Conservation (phyloP, 2,329 filamentous ascomycete genomes). For the Magnaporthiopsis rhizophila region DNA sequence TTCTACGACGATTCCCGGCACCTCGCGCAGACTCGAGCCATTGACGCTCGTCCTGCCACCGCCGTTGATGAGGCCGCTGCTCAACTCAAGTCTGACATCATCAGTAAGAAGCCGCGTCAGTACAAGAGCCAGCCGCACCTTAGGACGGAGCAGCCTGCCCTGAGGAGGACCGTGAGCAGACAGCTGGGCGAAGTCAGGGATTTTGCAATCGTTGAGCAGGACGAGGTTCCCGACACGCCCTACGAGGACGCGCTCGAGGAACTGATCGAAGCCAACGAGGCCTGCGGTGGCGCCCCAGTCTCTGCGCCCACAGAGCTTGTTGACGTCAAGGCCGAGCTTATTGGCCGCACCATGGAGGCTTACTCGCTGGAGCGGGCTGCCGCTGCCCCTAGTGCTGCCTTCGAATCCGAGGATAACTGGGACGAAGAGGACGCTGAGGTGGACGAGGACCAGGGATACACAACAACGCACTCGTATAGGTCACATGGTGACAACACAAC, state of each 20-base stretch:
- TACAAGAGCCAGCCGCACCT: slow-evolving; percentile 47
- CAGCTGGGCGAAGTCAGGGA: slow-evolving; percentile 19
- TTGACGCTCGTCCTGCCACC: background rate
- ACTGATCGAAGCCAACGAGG: slow-evolving; percentile 56
- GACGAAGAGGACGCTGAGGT: slow-evolving; percentile 63
- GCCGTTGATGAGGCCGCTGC: background rate
- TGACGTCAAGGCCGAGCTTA: background rate
- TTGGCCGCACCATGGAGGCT: slow-evolving; percentile 9
- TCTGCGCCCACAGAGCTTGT: background rate
- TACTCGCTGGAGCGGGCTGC: slow-evolving; percentile 7
- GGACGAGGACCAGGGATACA: slow-evolving; percentile 62
- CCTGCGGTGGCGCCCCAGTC: slow-evolving; percentile 49
- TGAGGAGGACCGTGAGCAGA: slow-evolving; percentile 38
- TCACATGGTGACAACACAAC: slow-evolving; percentile 61
- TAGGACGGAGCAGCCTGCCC: slow-evolving; percentile 31
- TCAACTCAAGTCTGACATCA: background rate
- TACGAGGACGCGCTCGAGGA: slow-evolving; percentile 40
- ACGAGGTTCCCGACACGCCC: slow-evolving; percentile 30
- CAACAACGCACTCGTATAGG: slow-evolving; percentile 66
- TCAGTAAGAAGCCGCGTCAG: slow-evolving; percentile 31
- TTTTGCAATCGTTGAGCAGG: slow-evolving; percentile 17
- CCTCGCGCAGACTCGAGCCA: background rate
- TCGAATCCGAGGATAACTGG: slow-evolving; percentile 65
- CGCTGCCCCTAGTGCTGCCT: slow-evolving; percentile 14
- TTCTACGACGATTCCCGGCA: slow-evolving; percentile 14